Conservation (phyloP, 2,329 filamentous ascomycete genomes). For the Venturia aucupariae region DNA sequence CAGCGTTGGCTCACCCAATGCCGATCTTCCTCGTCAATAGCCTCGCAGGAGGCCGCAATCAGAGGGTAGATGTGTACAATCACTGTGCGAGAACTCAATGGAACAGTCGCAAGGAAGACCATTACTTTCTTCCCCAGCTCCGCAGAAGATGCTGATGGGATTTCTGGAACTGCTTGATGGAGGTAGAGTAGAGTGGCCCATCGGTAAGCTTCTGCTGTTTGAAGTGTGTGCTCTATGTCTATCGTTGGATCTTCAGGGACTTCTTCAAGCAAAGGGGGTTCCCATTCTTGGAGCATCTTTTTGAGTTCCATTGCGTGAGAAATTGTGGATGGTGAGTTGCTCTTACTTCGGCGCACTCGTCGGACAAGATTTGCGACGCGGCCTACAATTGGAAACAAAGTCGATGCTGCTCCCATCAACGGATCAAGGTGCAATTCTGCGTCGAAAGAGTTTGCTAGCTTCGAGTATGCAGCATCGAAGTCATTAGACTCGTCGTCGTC, state of each 20-base stretch:
- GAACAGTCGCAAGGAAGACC: slow-evolving; percentile 53
- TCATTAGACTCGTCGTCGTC: slow-evolving; percentile 49
- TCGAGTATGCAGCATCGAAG: slow-evolving; percentile 34
- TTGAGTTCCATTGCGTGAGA: slow-evolving; percentile 55
- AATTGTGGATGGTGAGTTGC: slow-evolving; percentile 53
- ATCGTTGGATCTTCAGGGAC: slow-evolving; percentile 54
- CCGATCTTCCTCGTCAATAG: slow-evolving; percentile 48
- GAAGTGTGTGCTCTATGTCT: slow-evolving; percentile 53
- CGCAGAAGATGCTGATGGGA: slow-evolving; percentile 49
- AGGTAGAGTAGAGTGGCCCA: slow-evolving; percentile 58
- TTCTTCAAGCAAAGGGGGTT: slow-evolving; percentile 44
- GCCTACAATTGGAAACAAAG: slow-evolving; percentile 60
- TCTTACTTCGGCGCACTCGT: slow-evolving; percentile 45
- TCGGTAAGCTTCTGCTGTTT: slow-evolving; percentile 58
- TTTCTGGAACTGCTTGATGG: slow-evolving; percentile 59
- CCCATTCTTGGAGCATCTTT: slow-evolving; percentile 51
- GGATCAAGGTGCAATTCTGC: slow-evolving; percentile 49
- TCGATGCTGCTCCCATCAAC: slow-evolving; percentile 59
- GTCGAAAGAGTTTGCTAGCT: slow-evolving; percentile 21
- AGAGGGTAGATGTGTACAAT: slow-evolving; percentile 64
- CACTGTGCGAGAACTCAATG: slow-evolving; percentile 50
- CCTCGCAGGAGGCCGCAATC: slow-evolving; percentile 58
- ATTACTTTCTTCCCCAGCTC: slow-evolving; percentile 54
- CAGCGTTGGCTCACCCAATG: slow-evolving; percentile 56
- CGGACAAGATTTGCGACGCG: slow-evolving; percentile 57